Base-by-base conservation (phyloP, 768 basidiomycete species). In the Leucogyrophana mollusca region DNA sequence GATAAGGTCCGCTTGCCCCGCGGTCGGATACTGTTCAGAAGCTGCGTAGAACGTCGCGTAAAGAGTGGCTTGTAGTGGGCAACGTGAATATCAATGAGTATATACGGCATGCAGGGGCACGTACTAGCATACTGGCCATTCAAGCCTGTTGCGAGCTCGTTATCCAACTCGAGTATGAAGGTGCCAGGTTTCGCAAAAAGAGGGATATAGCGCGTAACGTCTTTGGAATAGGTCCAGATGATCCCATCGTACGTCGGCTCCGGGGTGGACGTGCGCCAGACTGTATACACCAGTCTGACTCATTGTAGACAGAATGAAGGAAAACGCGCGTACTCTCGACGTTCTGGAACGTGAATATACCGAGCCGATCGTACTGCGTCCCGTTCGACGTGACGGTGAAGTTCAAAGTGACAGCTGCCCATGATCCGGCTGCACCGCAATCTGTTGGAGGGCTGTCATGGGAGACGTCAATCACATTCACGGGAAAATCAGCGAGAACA, bases 241-340 rank as follows among this genome's bases (percentile, higher is more conserved):
- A 90, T 88, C 9, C 87, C 88, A 39, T 78, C 72, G 11, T 53
- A 55, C 1, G 80, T 83, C 0, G 88, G 88, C 61, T 90, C 88
- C 0, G 87, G 82, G 14, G 88, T 90, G 0, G 86, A 88, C 16
- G 85, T 88, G 30, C 88, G 73, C 88, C 87, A 88, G 41, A 89
- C 85, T 87, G 38, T 16, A 34, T 20, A 38, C 5, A 3, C 22
- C 23, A 40, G 32, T 45, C 42, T 13, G 43, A 34, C 18, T 8
- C 9, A 23, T 37, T 34, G 7, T 14, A 34, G 16, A 40, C 8
- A 9, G 18, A 10, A 34, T 22, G 39, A 27, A 37, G 22, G 36
- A 9, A n/a, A 10, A 20, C 18, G 3, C 24, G 58, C 80, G 50
- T 55, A 86, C 84, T 87, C 62, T 90, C 88, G 6, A 86, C 85